Evolutionary conservation across 2,329 filamentous ascomycete species (phyloP).

Genomic region (Ambrosiella beaveri): DNA sequence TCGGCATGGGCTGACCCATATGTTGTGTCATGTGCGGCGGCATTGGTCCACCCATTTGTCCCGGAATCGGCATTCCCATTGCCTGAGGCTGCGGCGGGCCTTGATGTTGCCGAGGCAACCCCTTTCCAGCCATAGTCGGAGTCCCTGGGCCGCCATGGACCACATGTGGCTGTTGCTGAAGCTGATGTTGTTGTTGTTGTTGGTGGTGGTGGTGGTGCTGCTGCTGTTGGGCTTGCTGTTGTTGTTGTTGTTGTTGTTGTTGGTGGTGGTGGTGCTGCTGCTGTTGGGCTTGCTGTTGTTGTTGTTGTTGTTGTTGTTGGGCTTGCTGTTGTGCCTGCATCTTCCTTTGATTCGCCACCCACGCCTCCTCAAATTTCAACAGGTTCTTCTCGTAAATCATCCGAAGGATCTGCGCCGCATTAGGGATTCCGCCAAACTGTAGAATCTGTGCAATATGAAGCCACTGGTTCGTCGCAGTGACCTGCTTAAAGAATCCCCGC

Average conservation of each 20-base stretch:
- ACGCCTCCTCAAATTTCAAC: slow-evolving; percentile 57
- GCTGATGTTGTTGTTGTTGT: not conserved
- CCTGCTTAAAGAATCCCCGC: slow-evolving; percentile 62
- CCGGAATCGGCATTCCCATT: slow-evolving; percentile 15
- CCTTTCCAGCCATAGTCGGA: slow-evolving; percentile 19
- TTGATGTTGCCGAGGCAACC: slow-evolving; percentile 15
- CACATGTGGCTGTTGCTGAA: not conserved
- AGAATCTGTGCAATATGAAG: slow-evolving; percentile 48
- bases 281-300: not conserved
- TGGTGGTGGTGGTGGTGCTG: not conserved
- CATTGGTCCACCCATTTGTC: slow-evolving; percentile 19
- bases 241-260: not conserved
- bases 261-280: not conserved
- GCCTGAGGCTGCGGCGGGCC: slow-evolving; percentile 23
- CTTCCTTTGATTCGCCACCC: slow-evolving; percentile 35
- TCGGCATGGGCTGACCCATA: not conserved
- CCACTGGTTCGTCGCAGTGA: slow-evolving; percentile 59
- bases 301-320: not conserved
- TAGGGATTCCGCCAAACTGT: slow-evolving; percentile 46
- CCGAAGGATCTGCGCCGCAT: slow-evolving; percentile 52
- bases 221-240: not conserved
- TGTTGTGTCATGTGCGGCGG: slow-evolving; percentile 24
- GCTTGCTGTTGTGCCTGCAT: slow-evolving; percentile 20
- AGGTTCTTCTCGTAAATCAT: slow-evolving; percentile 62
- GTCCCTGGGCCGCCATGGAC: slow-evolving; percentile 7